phyloP scores from a whole-genome alignment of 352 stramenopile genomes.

The Phytophthora palmivora region DNA sequence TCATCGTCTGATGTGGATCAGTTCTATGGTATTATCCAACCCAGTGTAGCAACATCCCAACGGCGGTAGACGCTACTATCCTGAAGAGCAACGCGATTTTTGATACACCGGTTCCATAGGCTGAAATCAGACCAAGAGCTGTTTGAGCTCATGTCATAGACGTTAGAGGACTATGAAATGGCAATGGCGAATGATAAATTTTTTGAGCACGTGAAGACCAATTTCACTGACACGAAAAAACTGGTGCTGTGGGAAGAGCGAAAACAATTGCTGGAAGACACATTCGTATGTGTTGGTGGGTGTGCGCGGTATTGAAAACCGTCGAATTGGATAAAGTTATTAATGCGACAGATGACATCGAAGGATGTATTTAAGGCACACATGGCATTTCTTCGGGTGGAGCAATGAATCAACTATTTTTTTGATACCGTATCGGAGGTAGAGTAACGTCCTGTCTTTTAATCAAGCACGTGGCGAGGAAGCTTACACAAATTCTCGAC shows the following conservation, averaged over 20 bases:
- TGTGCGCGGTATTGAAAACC: slow-evolving; percentile 1
- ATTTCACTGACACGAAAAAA: slow-evolving; percentile 14
- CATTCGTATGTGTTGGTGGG: slow-evolving; percentile 14
- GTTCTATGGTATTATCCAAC: slow-evolving; percentile 10
- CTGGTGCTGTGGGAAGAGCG: slow-evolving; percentile 5
- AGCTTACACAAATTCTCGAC: slow-evolving; percentile 1
- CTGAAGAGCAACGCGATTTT: slow-evolving; percentile 7
- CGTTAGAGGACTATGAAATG: slow-evolving; percentile 14
- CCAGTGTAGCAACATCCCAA: background rate
- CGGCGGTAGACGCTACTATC: background rate
- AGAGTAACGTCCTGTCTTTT: too few species aligned
- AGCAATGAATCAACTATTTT: slow-evolving; percentile 21
- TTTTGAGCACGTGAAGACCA: slow-evolving; percentile 12
- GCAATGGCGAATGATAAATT: slow-evolving; percentile 11
- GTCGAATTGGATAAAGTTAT: slow-evolving; percentile 2
- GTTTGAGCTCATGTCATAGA: slow-evolving; percentile 16
- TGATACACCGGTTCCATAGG: background rate
- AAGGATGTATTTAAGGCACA: background rate
- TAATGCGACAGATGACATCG: background rate
- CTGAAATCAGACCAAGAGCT: slow-evolving; percentile 1
- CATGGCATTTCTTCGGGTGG: background rate
- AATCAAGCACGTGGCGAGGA: too few species aligned
- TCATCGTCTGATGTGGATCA: slow-evolving; percentile 14
- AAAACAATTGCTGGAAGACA: slow-evolving; percentile 17
- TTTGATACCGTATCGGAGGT: slow-evolving; percentile 7